Base-by-base conservation (phyloP, 257 asterid genomes). In the Solanum rostratum region DNA sequence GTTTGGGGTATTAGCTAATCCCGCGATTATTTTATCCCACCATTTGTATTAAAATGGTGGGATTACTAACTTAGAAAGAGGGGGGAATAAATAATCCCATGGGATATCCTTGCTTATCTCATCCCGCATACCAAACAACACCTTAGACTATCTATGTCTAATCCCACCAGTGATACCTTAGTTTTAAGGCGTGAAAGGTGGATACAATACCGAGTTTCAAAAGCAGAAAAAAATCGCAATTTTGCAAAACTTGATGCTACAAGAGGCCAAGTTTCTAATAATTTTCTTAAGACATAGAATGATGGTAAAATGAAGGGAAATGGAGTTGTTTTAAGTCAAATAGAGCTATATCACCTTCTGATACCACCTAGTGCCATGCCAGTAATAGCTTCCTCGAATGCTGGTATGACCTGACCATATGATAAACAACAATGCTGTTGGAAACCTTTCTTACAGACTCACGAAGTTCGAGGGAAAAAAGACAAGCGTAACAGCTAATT, bases 281-380 rank as follows among this genome's bases (percentile, higher is more conserved):
- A 60, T 60, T 15, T 49, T 24, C 74, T 49, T 33, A 52, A 7
- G 65, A 50, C 3, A 50, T 20, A 49, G 27, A 20, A 19, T 20
- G 14, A 65, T 83, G 11, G 22, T 66, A 22, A 37, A 57, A 55
- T 6, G 16, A 46, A 41, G 70, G 79, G 53, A 43, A 7, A 41
- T 24, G 76, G 33, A 22, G 29, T 15, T 68, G 59, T n/a, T 52
- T 29, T 18, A 33, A 7, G 81, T 66, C 14, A 83, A 65, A 18
- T n/a, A 53, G 20, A 41, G 24, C 37, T n/a, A 45, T 20, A 13
- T 52, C 78, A 96, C 99, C 99, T 95, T 92, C 98, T 87, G 85
- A 96, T 88, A 84, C 98, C 96, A 83, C 99, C 99, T 57, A 89
- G 91, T 57, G 97, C 92, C 97, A 95, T 96, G 88, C 99, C 98